Conservation (phyloP, 2,329 filamentous ascomycete genomes). For the Helotiales sp. region DNA sequence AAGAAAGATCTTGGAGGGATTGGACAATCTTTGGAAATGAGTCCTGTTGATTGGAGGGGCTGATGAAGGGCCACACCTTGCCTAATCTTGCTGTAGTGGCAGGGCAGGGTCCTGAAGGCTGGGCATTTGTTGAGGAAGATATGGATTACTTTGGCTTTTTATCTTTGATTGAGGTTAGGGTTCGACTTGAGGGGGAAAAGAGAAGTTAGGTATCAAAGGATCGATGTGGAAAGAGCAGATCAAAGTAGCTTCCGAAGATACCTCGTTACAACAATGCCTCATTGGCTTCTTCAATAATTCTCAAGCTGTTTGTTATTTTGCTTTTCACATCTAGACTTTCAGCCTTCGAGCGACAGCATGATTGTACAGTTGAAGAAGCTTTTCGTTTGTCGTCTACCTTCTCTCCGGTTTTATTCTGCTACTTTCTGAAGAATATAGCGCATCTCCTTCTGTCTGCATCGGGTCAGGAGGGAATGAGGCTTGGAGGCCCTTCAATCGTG, state of each 20-base stretch:
- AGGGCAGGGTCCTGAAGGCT: not conserved
- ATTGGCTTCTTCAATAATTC: not conserved
- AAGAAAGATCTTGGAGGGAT: conserved; percentile 15
- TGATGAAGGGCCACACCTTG: not conserved
- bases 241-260: not conserved
- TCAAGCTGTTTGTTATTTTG: not conserved
- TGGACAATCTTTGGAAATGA: conserved; percentile 7
- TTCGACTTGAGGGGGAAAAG: not conserved
- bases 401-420: no score
- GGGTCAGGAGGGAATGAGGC: not conserved
- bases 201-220: not conserved
- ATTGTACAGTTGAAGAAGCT: not conserved
- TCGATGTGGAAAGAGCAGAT: not conserved
- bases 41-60: conserved; percentile 5
- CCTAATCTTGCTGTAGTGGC: not conserved
- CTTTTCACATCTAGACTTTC: not conserved
- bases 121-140: not conserved
- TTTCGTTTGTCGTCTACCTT: not conserved
- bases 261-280: not conserved
- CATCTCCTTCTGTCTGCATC: not conserved
- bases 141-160: not conserved
- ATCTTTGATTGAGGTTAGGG: not conserved
- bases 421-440: not conserved
- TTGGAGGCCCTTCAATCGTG: not conserved
- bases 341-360: not conserved